Evolutionary conservation across 805 yeast genomes (phyloP).

Genomic region (Pichia cabralensis): DNA sequence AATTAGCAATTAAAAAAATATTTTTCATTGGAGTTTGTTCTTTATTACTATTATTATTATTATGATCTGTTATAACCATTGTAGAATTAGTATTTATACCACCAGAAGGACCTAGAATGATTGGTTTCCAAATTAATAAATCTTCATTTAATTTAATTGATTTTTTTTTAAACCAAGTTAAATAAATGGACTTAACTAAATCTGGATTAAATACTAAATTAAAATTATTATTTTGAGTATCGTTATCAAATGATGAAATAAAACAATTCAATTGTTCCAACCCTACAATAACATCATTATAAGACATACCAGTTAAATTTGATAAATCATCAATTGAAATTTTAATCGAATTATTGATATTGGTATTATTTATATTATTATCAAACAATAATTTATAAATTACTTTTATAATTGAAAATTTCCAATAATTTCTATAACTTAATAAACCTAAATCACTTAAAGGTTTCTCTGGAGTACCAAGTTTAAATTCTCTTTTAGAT

Average conservation of each 20-base stretch:
- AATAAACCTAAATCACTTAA: conserved; percentile 75
- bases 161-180: conserved; percentile 43
- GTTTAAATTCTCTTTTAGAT: conserved; percentile 61
- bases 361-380: conserved; percentile 1
- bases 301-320: conserved; percentile 71
- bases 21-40: conserved; percentile 31
- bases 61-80: conserved; percentile 22
- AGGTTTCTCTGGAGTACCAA: conserved; percentile 95
- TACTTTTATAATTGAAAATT: conserved; percentile 45
- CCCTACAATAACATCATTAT: conserved; percentile 80
- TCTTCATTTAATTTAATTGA: conserved; percentile 43
- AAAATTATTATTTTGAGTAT: conserved; percentile 36
- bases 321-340: conserved; percentile 55
- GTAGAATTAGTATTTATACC: conserved; percentile 63
- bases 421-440: conserved; percentile 87
- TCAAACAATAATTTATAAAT: conserved; percentile 20
- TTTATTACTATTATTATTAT: conserved; percentile 13
- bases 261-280: conserved; percentile 68
- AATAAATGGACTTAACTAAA: conserved; percentile 32
- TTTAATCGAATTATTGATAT: conserved; percentile 1
- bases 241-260: conserved; percentile 29
- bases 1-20: conserved; percentile 47
- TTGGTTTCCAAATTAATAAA: conserved; percentile 67
- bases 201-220: conserved; percentile 42
- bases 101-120: conserved; percentile 77